phyloP scores from a whole-genome alignment of 805 yeast genomes.

The Kazachstania africana region DNA sequence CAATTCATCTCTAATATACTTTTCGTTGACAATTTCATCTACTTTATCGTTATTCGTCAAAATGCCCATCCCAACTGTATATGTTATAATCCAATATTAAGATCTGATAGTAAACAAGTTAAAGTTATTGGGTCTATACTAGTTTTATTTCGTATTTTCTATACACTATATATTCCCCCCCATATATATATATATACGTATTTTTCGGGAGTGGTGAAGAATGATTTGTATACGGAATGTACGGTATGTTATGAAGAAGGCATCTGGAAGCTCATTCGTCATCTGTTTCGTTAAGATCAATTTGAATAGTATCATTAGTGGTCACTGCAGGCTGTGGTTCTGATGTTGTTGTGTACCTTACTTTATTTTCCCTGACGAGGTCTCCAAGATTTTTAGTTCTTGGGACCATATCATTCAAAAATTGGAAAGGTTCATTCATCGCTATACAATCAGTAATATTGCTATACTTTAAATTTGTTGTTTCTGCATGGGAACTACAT shows the following conservation, averaged over 20 bases:
- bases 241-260: too few relatives aligned
- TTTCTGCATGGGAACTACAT: background rate
- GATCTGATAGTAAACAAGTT: too few relatives aligned
- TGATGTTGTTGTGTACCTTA: constrained; percentile 11
- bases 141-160: too few relatives aligned
- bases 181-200: too few relatives aligned
- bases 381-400: constrained; percentile 14
- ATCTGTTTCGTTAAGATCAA: constrained; percentile 1
- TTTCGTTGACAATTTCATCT: constrained; percentile 1
- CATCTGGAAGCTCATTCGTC: background rate
- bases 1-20: too few relatives aligned
- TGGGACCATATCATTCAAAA: constrained; percentile 18
- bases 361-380: constrained; percentile 18
- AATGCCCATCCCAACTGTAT: constrained; percentile 1
- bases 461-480: constrained; percentile 11
- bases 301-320: constrained; percentile 1
- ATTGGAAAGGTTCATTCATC: constrained; percentile 12
- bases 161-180: too few relatives aligned
- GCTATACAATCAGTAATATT: constrained; percentile 14
- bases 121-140: too few relatives aligned
- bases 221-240: background rate
- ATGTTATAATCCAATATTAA: too few relatives aligned
- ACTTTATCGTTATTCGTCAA: constrained; percentile 1
- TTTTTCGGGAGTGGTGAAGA: background rate
- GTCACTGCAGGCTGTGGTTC: background rate